These are phyloP conservation scores for Corchorus capsularis DNA, from an alignment of 345 rosid genomes.

Conservation along the genomic window DNA sequence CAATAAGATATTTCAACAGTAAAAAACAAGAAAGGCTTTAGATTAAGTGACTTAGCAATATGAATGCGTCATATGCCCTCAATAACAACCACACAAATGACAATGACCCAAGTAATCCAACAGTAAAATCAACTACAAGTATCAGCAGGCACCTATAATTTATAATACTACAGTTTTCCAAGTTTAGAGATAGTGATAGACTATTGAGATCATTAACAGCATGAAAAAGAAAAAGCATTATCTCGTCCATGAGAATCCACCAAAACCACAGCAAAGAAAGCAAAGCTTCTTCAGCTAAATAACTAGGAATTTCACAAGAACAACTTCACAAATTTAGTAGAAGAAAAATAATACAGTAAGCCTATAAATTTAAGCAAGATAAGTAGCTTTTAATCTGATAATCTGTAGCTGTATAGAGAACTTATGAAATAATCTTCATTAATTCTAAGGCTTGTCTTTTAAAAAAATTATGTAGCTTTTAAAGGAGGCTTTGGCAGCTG, in stretches of 20 bases:
- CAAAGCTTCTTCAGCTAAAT: background rate
- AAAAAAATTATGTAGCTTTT: conserved; percentile 3
- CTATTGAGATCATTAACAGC: background rate
- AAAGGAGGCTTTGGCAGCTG: background rate
- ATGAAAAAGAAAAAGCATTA: background rate
- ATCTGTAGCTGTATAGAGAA: background rate
- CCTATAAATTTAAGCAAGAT: conserved; percentile 1
- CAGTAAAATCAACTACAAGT: background rate
- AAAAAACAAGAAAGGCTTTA: background rate
- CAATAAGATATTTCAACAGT: background rate
- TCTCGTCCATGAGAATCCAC: background rate
- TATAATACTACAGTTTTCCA: background rate
- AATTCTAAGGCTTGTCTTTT: background rate
- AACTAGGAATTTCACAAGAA: background rate
- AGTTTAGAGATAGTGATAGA: background rate
- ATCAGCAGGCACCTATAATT: background rate
- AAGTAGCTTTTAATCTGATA: background rate
- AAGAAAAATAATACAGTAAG: background rate
- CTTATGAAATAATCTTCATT: background rate
- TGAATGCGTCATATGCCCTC: background rate
- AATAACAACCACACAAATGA: background rate
- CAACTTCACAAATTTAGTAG: background rate
- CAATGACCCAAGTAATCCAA: background rate
- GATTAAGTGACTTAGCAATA: background rate
- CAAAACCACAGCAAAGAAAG: background rate